Percentiles rank a stretch among this genome's conserved stretches.
phyloP scores from a whole-genome alignment of 495 filamentous ascomycete genomes.

The Pyrenula massariospora region DNA sequence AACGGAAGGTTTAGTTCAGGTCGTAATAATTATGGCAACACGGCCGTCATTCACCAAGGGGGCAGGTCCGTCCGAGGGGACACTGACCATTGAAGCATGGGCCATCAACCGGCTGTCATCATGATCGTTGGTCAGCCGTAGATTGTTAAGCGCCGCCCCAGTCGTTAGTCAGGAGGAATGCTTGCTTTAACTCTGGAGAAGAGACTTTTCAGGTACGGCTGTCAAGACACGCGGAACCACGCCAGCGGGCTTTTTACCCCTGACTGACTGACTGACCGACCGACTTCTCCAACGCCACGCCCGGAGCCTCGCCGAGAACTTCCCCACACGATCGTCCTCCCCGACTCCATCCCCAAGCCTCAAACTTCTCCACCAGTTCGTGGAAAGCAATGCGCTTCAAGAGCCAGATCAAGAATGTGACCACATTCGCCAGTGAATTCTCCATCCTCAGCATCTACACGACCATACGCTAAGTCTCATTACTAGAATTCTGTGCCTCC shows the following conservation, averaged over 20 bases:
- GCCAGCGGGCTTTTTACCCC: no score
- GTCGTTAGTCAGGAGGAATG: background rate
- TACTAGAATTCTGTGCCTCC: conserved; percentile 68
- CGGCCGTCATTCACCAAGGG: background rate
- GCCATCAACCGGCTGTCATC: background rate
- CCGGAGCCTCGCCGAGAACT: no score
- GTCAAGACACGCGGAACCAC: background rate
- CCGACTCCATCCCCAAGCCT: no score
- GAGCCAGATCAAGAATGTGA: conserved; percentile 66
- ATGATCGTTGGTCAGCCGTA: no score
- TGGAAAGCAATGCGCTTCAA: conserved; percentile 61
- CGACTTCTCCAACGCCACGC: background rate
- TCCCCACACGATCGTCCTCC: no score
- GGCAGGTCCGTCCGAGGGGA: background rate
- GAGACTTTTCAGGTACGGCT: background rate
- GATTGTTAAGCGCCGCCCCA: no score
- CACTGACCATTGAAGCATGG: background rate
- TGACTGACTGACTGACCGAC: no score
- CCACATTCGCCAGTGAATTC: conserved; percentile 68
- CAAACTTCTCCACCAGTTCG: background rate
- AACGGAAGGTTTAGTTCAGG: background rate
- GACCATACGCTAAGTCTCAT: background rate
- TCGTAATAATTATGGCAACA: background rate
- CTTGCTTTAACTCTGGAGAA: background rate
- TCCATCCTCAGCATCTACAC: background rate